A percentile compares a stretch with the other conserved stretches of the same genome.
These are phyloP conservation scores for Hawksworthiomyces lignivorus DNA, from an alignment of 2,329 filamentous ascomycete species.

Conservation along the genomic window DNA sequence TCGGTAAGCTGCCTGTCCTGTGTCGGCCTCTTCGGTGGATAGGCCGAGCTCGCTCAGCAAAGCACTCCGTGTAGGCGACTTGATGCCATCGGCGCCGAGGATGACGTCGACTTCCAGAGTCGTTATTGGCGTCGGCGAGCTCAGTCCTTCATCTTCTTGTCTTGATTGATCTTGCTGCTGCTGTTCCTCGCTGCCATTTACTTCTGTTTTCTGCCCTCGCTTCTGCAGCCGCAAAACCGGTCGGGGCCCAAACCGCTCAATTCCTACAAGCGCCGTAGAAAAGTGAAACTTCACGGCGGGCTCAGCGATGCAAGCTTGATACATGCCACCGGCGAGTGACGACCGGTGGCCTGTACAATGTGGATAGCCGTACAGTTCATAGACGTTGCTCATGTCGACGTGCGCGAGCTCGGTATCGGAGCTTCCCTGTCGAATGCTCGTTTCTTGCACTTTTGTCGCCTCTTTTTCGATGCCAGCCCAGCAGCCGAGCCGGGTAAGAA, in stretches of 20 bases:
- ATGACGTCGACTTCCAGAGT: conserved; percentile 45
- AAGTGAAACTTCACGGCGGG: conserved; percentile 62
- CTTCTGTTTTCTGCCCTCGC: conserved; percentile 21
- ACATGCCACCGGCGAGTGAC: conserved; percentile 61
- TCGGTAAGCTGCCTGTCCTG: conserved; percentile 69
- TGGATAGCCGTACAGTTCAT: conserved; percentile 61
- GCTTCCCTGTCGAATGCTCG: conserved; percentile 65
- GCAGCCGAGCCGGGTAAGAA: conserved; percentile 64
- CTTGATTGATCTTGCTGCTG: background rate
- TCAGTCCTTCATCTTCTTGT: background rate
- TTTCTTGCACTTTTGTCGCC: conserved; percentile 62
- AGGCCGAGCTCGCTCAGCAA: conserved; percentile 48
- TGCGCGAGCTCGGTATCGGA: conserved; percentile 62
- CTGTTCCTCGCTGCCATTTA: background rate
- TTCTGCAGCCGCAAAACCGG: conserved; percentile 54
- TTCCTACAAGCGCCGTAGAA: conserved; percentile 43
- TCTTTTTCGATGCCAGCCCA: conserved; percentile 65
- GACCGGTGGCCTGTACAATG: conserved; percentile 76
- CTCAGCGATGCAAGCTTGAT: conserved; percentile 59
- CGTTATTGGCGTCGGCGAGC: conserved; percentile 37
- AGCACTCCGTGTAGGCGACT: conserved; percentile 40
- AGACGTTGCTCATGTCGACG: conserved; percentile 61
- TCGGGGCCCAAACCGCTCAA: conserved; percentile 52
- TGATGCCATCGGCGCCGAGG: conserved; percentile 49
- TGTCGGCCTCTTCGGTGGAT: conserved; percentile 53